Base-by-base conservation (phyloP, 345 rosid species). In the Dovyalis caffra region DNA sequence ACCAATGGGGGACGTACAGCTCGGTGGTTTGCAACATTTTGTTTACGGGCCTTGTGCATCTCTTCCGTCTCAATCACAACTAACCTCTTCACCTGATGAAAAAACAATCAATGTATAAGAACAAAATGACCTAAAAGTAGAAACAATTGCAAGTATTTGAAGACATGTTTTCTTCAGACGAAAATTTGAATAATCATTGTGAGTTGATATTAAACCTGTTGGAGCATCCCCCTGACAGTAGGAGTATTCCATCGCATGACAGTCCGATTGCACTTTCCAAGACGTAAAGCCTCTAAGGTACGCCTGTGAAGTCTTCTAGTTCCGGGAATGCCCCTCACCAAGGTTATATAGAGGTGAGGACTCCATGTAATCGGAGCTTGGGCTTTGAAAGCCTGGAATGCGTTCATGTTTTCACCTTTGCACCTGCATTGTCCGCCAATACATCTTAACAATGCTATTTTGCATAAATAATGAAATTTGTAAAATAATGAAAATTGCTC, bases 281-380 rank as follows among this genome's bases (percentile, higher is more conserved):
- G 91, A 35, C 85, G 86, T 79, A 87, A 78, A 8, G 93, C 95
- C 73, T 92, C 93, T 32, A 92, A 81, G 26, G 92, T 90, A 76
- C 92, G 90, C 77, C 93, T 85, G 79, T 90, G 97, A 64, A 86
- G 91, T 85, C 85, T 89, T 80, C 95, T 89, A 3, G 95, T 90
- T 49, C 97, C 92, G 0, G 97, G 97, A 66, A 92, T 84, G 75
- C 97, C 97, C 71, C 95, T 89, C 68, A 88, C 94, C 70, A 88
- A 84, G 65, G 90, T 88, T 78, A 92, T 84, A 71, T 86, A 92
- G 43, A 91, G 83, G 53, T 86, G 86, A 49, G 86, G 78, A 80
- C 97, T 90, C 90, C 92, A 87, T 16, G 83, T 73, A 57, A 91
- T 78, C 12, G 97, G 91, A 33, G 86, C 90, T 49, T 82, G 78